Conservation (phyloP, 805 yeast genomes). For the Saccharomycopsis capsularis region DNA sequence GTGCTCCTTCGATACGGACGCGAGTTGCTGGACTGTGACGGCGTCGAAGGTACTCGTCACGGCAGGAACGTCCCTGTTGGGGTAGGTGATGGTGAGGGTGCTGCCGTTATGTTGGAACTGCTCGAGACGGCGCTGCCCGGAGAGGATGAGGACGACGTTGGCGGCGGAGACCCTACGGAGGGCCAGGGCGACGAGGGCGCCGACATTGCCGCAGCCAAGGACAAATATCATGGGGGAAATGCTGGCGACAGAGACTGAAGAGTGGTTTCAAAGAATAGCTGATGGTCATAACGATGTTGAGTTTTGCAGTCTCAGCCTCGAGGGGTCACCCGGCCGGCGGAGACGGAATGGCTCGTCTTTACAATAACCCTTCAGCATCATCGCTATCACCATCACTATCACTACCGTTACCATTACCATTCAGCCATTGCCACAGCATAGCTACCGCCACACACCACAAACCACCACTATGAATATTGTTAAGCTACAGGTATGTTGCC, state of each 20-base stretch:
- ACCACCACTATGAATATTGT: constrained; percentile 50
- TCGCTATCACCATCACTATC: background rate
- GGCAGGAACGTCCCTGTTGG: constrained; percentile 17
- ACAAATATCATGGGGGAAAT: constrained; percentile 12
- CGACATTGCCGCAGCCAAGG: constrained; percentile 20
- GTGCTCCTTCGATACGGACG: background rate
- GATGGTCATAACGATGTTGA: too few relatives aligned
- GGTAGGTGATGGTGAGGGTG: constrained; percentile 25
- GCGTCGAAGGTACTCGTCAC: constrained; percentile 21
- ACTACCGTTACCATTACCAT: too few relatives aligned
- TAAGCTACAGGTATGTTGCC: constrained; percentile 46
- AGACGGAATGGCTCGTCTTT: too few relatives aligned
- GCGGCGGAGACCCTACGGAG: constrained; percentile 29
- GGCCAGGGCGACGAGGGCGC: constrained; percentile 38
- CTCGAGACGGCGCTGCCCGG: constrained; percentile 28
- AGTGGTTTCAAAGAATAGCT: too few relatives aligned
- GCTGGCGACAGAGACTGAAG: too few relatives aligned
- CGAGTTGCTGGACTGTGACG: constrained; percentile 1
- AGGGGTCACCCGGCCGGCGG: too few relatives aligned
- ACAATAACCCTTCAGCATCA: background rate
- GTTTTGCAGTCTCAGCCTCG: too few relatives aligned
- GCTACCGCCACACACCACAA: background rate
- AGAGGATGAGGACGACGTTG: constrained; percentile 28
- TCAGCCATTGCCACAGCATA: too few relatives aligned
- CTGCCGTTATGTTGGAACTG: constrained; percentile 29